Evolutionary conservation across 768 basidiomycete species (phyloP), one percentile per base, ranked within the genome.

Genomic region (Tricholoma terreum): DNA sequence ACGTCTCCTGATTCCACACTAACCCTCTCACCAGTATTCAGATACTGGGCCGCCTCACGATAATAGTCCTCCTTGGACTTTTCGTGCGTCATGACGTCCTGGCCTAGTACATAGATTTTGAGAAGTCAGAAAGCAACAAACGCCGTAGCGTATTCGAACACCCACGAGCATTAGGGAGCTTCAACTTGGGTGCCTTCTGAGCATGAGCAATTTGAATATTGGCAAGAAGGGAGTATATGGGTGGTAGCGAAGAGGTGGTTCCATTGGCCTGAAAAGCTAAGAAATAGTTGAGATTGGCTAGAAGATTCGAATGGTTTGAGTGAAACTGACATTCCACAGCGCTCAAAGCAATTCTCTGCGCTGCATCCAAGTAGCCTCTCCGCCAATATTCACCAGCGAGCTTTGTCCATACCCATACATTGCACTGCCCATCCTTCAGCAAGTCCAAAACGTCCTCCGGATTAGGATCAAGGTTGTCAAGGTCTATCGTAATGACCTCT

Each of bases 311-410:
- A 30, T 55, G 22, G 17, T 21, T 30, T 45, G 34, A 19, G 48
- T 49, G 54, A 40, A 42, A 57, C 57, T 38, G 66, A 90, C 90
- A 80, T 62, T 85, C 83, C 36, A 85, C 75, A 14, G 86, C 94
- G 50, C 81, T 77, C 31, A 75, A 71, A 27, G 87, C 85, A 49
- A 95, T 87, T 61, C 82, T 83, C 70, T 94, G 88, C 11, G 93
- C 93, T 7, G 84, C 86, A 22, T 85, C 83, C 50, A 90, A 73
- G 61, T 85, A 81, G 0, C 89, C 90, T 62, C 85, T 81, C 59
- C 89, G 76, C 89, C 92, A 93, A 65, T 96, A 95, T 72, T 95
- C 94, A 14, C 84, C 85, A 8, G 93, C 92, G 19, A 95, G 78
- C 59, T 84, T 85, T 1, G 89, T 85, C 92, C 92, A 95, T 10